These are phyloP conservation scores for Russula griseocarnosa DNA, from an alignment of 768 basidiomycete species.

Conservation along the genomic window DNA sequence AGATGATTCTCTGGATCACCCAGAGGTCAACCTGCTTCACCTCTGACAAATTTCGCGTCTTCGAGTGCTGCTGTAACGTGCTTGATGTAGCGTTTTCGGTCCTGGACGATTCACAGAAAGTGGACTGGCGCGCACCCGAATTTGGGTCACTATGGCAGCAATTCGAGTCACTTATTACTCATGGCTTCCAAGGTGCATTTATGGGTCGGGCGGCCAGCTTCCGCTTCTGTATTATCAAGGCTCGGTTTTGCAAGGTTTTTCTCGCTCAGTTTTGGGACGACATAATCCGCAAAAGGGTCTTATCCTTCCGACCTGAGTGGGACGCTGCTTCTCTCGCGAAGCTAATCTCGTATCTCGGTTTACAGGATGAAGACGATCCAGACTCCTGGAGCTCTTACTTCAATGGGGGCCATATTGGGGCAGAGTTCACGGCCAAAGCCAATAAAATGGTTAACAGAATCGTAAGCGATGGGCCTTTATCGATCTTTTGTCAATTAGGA, in stretches of 20 bases:
- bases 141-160: slow-evolving; percentile 7
- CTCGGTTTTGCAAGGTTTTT: slow-evolving; percentile 4
- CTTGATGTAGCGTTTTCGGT: neutral
- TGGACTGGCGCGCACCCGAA: slow-evolving; percentile 20
- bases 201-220: slow-evolving; percentile 1
- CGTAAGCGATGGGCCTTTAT: slow-evolving; percentile 7
- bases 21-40: neutral
- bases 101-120: slow-evolving; percentile 3
- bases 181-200: slow-evolving; percentile 9
- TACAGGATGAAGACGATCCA: neutral
- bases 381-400: slow-evolving; percentile 8
- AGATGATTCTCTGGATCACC: slow-evolving; percentile 6
- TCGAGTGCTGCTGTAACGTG: slow-evolving; percentile 7
- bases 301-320: slow-evolving; percentile 17
- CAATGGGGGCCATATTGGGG: slow-evolving; percentile 3
- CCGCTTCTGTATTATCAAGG: slow-evolving; percentile 5
- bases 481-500: slow-evolving; percentile 16
- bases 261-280: slow-evolving; percentile 3
- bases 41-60: slow-evolving; percentile 8
- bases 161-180: slow-evolving; percentile 26
- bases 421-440: slow-evolving; percentile 7
- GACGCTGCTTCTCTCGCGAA: slow-evolving; percentile 16
- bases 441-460: neutral
- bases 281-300: neutral
- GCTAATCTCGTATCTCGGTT: slow-evolving; percentile 1